phyloP scores from a whole-genome alignment of 495 filamentous ascomycete genomes.

The Entonaema liquescens region DNA sequence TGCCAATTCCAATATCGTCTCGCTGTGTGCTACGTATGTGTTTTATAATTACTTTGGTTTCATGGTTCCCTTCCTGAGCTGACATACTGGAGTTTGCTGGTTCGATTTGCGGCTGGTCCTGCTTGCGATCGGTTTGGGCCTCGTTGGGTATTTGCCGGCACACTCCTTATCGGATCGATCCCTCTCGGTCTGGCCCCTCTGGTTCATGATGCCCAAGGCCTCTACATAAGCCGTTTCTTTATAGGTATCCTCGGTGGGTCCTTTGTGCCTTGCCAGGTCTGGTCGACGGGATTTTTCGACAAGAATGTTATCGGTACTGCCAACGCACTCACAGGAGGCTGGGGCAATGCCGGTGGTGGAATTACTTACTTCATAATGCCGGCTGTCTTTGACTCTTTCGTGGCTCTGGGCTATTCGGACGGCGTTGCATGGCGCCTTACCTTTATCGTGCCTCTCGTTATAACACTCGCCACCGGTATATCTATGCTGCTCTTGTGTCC shows the following conservation, averaged over 20 bases:
- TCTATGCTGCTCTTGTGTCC: constrained; percentile 76
- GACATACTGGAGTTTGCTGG: constrained; percentile 65
- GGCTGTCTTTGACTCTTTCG: constrained; percentile 85
- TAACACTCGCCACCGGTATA: constrained; percentile 72
- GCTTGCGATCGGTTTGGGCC: constrained; percentile 87
- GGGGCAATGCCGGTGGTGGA: constrained; percentile 91
- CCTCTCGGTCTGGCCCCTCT: constrained; percentile 86
- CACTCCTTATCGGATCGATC: constrained; percentile 78
- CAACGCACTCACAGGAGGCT: constrained; percentile 85
- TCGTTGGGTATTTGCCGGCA: constrained; percentile 78
- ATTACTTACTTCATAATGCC: constrained; percentile 94
- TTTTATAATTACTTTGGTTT: not conserved
- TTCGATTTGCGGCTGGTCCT: constrained; percentile 84
- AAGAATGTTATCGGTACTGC: constrained; percentile 93
- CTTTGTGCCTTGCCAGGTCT: constrained; percentile 96
- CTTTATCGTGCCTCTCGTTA: constrained; percentile 84
- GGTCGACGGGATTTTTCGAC: constrained; percentile 95
- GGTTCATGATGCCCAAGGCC: constrained; percentile 71
- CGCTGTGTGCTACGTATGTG: constrained; percentile 82
- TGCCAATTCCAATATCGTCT: constrained; percentile 92
- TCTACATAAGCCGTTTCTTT: constrained; percentile 87
- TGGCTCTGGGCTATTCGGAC: constrained; percentile 64
- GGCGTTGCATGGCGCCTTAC: constrained; percentile 84
- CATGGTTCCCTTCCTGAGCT: constrained; percentile 3
- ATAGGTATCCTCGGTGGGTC: constrained; percentile 89